Base-by-base conservation (phyloP, 2,329 filamentous ascomycete species). In the Lecanicillium sp. region DNA sequence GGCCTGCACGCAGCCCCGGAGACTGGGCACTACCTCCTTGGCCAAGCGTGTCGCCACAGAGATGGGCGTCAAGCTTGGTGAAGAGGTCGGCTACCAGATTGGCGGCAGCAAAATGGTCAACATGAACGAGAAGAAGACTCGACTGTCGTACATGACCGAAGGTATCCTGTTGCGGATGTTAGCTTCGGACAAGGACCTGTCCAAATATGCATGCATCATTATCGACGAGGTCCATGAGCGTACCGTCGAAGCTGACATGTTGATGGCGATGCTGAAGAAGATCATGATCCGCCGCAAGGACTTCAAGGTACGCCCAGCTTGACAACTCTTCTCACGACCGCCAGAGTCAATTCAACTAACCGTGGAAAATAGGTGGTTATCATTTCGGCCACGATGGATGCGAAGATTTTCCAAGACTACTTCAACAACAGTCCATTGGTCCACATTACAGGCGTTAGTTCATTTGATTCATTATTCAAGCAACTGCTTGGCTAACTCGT, bases 171-270 rank as follows among this genome's bases (percentile, higher is more conserved):
- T 98, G 25, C 78, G 92, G 65, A 92, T 98, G 55, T 96, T 88
- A 5, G 71, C 98, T 9, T 89, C 87, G 43, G 89, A 97, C 59
- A 79, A 83, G 8, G 90, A 97, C 58, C 71, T 98, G 30, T 90
- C 97, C 59, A 86, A 87, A 48, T 98, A 98, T 58, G 94, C 89
- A 12, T 96, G 89, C 57, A 88, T 98, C 52, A 98, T 98, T 61
- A 97, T 98, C 90, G 92, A 98, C 57, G 92, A 98, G 67, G 92
- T 92, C 5, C 92, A 98, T 71, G 92, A 98, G 62, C 77, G 92
- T 58, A 90, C 92, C 1, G 65, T 98, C 35, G 97, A 98, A 55
- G 98, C 92, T 0, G 92, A 98, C 59, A 89, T 98, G 14, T 66
- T 98, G 13, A 94, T 98, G 86, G 92, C 92, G 1, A 66, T 98